phyloP scores from a whole-genome alignment of 164 flowering plant genomes.

The Magnolia officinalis region DNA sequence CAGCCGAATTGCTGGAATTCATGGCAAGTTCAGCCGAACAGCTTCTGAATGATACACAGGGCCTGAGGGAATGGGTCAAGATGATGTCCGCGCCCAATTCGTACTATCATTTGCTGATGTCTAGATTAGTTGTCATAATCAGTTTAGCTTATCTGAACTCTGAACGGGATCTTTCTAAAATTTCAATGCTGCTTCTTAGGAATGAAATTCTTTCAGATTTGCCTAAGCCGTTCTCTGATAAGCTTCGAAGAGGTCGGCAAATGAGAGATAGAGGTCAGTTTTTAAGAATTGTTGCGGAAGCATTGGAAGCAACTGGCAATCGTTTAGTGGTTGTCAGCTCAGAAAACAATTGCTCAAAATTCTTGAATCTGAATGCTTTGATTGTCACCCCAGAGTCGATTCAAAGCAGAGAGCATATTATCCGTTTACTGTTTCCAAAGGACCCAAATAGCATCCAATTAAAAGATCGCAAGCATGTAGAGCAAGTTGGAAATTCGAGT shows the following conservation, averaged over 20 bases:
- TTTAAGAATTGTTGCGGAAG: constrained; percentile 34
- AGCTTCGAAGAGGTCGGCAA: constrained; percentile 11
- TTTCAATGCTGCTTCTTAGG: constrained; percentile 19
- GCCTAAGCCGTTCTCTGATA: constrained; percentile 34
- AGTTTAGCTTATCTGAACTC: constrained; percentile 40
- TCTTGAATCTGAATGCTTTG: constrained; percentile 24
- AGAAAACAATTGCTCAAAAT: neutral
- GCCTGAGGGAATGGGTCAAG: constrained; percentile 38
- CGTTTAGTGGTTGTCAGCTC: constrained; percentile 48
- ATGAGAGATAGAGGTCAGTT: neutral
- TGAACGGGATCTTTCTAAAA: constrained; percentile 13
- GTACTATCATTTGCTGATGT: constrained; percentile 31
- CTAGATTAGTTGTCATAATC: constrained; percentile 40
- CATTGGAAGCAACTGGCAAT: constrained; percentile 44
- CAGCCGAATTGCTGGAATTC: constrained; percentile 7
- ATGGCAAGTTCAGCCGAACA: constrained; percentile 11
- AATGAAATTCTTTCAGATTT: constrained; percentile 24
- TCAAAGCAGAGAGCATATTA: constrained; percentile 32
- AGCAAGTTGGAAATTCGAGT: neutral
- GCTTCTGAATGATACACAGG: constrained; percentile 20
- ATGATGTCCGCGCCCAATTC: constrained; percentile 3
- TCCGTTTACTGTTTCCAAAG: constrained; percentile 40
- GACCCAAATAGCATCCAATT: constrained; percentile 5
- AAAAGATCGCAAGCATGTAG: neutral
- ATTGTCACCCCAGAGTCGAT: constrained; percentile 26